Evolutionary conservation across 352 stramenopile species (phyloP).

Genomic region (Pythium phragmitis): DNA sequence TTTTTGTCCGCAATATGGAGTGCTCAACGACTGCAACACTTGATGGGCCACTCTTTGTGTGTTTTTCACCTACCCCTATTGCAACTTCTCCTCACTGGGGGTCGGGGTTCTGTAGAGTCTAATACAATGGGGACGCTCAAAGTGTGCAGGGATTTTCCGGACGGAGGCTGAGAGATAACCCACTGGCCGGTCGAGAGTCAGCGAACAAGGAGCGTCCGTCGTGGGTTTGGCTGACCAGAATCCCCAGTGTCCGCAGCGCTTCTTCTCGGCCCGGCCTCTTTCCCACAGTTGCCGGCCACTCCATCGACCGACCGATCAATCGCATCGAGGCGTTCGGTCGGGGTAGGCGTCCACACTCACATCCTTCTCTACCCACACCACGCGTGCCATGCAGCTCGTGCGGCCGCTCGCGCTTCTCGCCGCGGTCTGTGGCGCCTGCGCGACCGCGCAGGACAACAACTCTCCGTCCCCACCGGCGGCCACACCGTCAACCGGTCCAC

Average conservation of each 20-base stretch:
- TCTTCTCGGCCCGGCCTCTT: background rate
- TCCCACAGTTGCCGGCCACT: background rate
- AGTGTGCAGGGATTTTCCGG: conserved; percentile 12
- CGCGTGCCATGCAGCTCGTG: conserved; percentile 16
- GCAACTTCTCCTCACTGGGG: conserved; percentile 1
- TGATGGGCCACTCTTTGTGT: background rate
- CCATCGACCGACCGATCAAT: conserved; percentile 4
- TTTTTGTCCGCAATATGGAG: background rate
- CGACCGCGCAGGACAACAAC: conserved; percentile 4
- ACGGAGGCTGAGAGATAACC: background rate
- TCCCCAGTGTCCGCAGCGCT: background rate
- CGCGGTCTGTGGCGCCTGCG: conserved; percentile 1
- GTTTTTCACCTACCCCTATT: conserved; percentile 1
- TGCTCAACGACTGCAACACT: background rate
- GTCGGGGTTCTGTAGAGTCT: conserved; percentile 3
- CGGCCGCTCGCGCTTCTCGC: conserved; percentile 20
- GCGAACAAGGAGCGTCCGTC: conserved; percentile 2
- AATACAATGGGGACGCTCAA: background rate
- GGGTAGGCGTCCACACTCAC: background rate
- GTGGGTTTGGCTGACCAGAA: background rate
- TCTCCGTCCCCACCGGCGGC: conserved; percentile 8
- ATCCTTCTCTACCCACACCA: background rate
- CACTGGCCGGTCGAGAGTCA: conserved; percentile 21
- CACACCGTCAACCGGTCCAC: background rate
- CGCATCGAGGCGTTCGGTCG: background rate